Conservation (phyloP, 257 asterid genomes). For the Penstemon eatonii region DNA sequence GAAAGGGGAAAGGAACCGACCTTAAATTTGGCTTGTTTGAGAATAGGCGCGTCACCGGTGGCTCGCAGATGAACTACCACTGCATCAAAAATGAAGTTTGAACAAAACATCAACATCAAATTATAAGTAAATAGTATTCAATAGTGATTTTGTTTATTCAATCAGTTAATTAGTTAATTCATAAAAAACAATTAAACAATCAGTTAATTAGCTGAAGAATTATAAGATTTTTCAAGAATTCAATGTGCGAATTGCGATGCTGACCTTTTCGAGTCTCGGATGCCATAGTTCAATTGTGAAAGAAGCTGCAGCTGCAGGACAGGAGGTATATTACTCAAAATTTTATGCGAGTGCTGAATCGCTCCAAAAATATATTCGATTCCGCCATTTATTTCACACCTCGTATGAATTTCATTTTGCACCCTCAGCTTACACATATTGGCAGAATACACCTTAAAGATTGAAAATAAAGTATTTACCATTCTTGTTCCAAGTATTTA, state of each 20-base stretch:
- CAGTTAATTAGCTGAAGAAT: not conserved
- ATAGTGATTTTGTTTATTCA: not conserved
- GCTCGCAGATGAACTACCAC: conserved; percentile 94
- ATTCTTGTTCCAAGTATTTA: no score
- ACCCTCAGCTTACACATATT: no score
- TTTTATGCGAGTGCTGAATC: no score
- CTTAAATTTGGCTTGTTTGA: conserved; percentile 94
- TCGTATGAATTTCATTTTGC: no score
- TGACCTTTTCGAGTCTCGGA: conserved; percentile 65
- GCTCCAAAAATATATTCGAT: no score
- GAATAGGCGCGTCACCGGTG: conserved; percentile 96
- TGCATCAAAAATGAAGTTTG: conserved; percentile 31
- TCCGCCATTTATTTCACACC: no score
- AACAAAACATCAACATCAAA: conserved; percentile 14
- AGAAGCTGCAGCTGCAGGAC: no score
- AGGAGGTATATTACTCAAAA: no score
- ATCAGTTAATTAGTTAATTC: not conserved
- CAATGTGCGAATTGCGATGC: conserved; percentile 9
- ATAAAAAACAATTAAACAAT: not conserved
- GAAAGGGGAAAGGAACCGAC: conserved; percentile 29
- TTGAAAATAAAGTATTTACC: no score
- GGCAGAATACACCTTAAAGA: no score
- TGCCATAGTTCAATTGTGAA: conserved; percentile 40
- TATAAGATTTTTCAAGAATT: not conserved
- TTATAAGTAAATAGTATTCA: not conserved